Percentiles rank a stretch among this genome's conserved stretches.
These are phyloP conservation scores for Fusarium nisikadoi DNA, from an alignment of 2,329 filamentous ascomycete genomes.

Conservation along the genomic window DNA sequence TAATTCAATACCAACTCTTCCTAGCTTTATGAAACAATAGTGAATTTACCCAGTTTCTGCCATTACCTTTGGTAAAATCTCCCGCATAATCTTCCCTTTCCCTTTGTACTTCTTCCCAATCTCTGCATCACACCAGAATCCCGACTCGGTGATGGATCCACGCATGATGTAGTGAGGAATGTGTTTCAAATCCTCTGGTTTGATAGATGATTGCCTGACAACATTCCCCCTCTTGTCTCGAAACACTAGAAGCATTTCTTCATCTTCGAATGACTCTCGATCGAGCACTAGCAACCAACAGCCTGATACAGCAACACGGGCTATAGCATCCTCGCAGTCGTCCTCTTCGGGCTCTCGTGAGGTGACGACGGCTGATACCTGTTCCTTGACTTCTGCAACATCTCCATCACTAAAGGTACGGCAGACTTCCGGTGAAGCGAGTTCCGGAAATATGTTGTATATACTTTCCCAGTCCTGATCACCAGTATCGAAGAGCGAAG, in stretches of 20 bases:
- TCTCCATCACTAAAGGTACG: background rate
- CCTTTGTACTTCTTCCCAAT: background rate
- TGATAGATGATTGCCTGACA: background rate
- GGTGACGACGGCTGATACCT: accelerated
- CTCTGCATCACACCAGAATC: background rate
- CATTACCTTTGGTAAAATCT: background rate
- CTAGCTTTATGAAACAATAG: too few species aligned
- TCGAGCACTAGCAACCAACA: background rate
- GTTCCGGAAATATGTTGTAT: background rate
- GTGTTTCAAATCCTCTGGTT: accelerated
- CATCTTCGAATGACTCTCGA: background rate
- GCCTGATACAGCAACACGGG: background rate
- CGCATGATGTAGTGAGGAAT: background rate
- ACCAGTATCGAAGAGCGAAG: background rate
- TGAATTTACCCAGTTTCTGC: accelerated
- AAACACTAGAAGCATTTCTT: background rate
- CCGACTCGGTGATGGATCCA: background rate
- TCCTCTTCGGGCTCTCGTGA: background rate
- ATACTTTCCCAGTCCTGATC: background rate
- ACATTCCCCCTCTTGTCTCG: background rate
- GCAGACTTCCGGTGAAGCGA: background rate
- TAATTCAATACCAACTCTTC: background rate
- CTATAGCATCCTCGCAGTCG: background rate
- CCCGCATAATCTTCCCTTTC: background rate
- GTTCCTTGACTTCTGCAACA: background rate